Evolutionary conservation across 768 basidiomycete species (phyloP), one percentile per base, ranked within the genome.

Genomic region (Tubosaeta sp.): DNA sequence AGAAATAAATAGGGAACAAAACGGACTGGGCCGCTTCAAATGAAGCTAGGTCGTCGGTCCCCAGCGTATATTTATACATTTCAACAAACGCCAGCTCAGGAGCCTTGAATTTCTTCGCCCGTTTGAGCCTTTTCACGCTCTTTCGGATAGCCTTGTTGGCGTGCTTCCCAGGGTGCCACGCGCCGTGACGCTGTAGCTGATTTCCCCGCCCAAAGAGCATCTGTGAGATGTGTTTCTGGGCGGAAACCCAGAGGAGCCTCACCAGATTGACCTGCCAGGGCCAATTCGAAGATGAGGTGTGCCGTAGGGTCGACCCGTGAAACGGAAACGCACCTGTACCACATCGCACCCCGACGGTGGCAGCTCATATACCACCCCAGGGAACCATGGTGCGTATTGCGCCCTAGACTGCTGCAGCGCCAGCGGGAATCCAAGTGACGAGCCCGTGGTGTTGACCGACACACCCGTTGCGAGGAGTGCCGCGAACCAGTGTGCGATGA

Each of bases 131-230:
- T 7, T 63, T 53, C 11, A 93, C 59, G 0, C 82, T 78, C 22
- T 22, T 22, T 22, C 22, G 22, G 22, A 22, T 22, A 7, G 64
- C 59, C 14, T 63, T 48, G 9, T 85, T 86, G 22, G 59, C 53
- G 22, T 22, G 22, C 9, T 59, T 54, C 1, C 69, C 65, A 10
- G 77, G 90, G 60, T 75, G 89, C 27, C 90, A 80, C 0, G 87
- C 84, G 4, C 88, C 88, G 60, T 93, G 88, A 3, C 90, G 75
- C 66, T 89, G 85, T 3, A 91, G 68, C 87, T 89, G 22, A 2
- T 22, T 22, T 22, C 22, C 22, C 22, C 22, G 22, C 22, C 22
- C 22, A 22, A 22, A 22, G 22, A 22, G 22, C 22, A 3, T 22
- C 22, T 22, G 22, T 22, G 22, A 22, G 22, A 22, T 22, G 22